Base-by-base conservation (phyloP, 352 stramenopile genomes). In the Phytophthora pluvialis region DNA sequence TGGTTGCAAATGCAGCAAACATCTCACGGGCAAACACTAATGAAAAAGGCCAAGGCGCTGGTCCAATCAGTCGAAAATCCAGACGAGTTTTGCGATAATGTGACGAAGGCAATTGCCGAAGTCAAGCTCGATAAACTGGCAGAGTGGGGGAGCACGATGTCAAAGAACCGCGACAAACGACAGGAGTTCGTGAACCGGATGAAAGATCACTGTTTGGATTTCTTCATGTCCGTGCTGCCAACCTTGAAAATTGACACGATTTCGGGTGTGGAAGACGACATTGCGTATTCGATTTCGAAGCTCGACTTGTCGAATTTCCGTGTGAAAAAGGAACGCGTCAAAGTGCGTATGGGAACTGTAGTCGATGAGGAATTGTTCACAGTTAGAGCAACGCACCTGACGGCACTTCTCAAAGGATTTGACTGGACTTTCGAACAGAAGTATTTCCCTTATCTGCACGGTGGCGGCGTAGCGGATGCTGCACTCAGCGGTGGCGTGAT, bases 361-460 rank as follows among this genome's bases (percentile, higher is more conserved):
- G 76, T 78, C 0, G 85, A 95, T 35, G 87, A 95, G 64, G 84
- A 94, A 58, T 48, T 95, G 3, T 84, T 95, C 25, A 94, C 79
- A 3, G 86, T 95, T 42, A 76, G 81, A 31, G 87, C 87, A 0
- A 91, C 83, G 0, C 80, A 93, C 38, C 58, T 95, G 36, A 94
- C 81, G 7, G 86, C 85, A 8, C 45, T 93, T 9, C 82, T 95
- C n/a, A 86, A 93, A 35, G 80, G 83, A 1, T 91, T 95, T 40
- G 59, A 95, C 46, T 95, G 87, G 87, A 95, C 86, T 7, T 95
- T 95, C 69, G 75, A 83, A 16, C 87, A 95, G 43, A 94, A 92
- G 53, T 86, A 83, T 38, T 95, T 95, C 42, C 87, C 87, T n/a
- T 95, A 94, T 49, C 58, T 91, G n/a, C 86, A 95, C 35, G 87